Evolutionary conservation across 257 asterid species (phyloP).

Genomic region (Nicotiana otophora): DNA sequence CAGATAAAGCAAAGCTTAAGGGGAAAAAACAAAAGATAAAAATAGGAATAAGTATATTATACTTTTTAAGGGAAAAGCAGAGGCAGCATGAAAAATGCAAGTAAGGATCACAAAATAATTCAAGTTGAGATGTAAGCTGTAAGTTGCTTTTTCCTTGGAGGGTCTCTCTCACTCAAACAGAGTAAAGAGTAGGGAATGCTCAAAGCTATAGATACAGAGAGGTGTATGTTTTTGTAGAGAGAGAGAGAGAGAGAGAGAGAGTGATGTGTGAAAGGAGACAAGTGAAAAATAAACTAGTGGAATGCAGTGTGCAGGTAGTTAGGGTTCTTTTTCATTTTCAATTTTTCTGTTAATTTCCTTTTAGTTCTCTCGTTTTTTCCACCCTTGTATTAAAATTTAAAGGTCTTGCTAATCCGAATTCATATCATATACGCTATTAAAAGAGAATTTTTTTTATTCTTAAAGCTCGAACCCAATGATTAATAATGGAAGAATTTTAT

Average conservation of each 20-base stretch:
- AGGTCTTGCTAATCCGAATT: too few relatives aligned
- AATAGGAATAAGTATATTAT: not conserved
- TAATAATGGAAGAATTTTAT: too few relatives aligned
- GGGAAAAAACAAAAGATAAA: not conserved
- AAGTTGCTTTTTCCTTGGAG: not conserved
- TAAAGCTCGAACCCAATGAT: too few relatives aligned
- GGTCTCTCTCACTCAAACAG: not conserved
- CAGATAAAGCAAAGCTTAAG: not conserved
- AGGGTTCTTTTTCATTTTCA: not conserved
- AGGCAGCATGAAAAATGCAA: constrained; percentile 5
- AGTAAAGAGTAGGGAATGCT: constrained; percentile 1
- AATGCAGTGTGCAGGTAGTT: not conserved
- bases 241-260: not conserved
- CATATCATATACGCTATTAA: too few relatives aligned
- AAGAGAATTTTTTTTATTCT: too few relatives aligned
- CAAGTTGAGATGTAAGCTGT: too few relatives aligned
- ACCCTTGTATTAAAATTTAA: too few relatives aligned
- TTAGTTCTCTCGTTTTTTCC: too few relatives aligned
- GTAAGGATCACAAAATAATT: constrained; percentile 4
- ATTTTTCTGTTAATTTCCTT: not conserved
- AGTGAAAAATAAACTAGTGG: not conserved
- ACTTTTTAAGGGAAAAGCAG: constrained; percentile 5
- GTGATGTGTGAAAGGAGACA: not conserved
- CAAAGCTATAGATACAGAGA: not conserved
- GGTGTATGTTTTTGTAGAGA: not conserved